Conservation (phyloP, 495 filamentous ascomycete species). For the Podospora conica region DNA sequence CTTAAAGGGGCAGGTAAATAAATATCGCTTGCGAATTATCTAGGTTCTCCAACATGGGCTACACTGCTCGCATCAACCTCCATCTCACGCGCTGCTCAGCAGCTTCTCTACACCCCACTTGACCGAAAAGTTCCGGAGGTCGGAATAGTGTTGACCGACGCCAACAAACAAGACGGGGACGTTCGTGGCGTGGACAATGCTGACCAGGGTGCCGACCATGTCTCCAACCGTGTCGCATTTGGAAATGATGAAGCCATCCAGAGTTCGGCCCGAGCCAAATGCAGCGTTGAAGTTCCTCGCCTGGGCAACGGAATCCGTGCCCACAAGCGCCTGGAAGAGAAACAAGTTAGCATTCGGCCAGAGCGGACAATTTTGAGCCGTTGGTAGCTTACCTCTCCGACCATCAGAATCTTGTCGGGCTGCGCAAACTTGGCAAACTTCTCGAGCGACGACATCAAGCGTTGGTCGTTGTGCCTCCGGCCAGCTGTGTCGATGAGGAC, state of each 20-base stretch:
- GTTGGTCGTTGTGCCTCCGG: slow-evolving; percentile 87
- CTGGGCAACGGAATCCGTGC: slow-evolving; percentile 89
- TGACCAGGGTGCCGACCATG: slow-evolving; percentile 95
- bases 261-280: slow-evolving; percentile 70
- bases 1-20: not conserved
- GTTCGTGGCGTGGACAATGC: slow-evolving; percentile 95
- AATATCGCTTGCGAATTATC: not conserved
- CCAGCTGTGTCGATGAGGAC: slow-evolving; percentile 96
- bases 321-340: slow-evolving; percentile 64
- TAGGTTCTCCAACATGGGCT: not conserved
- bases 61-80: not conserved
- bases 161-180: slow-evolving; percentile 92
- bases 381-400: slow-evolving; percentile 65
- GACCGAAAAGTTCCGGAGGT: slow-evolving; percentile 87
- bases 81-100: slow-evolving; percentile 39
- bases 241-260: slow-evolving; percentile 96
- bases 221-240: slow-evolving; percentile 99
- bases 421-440: slow-evolving; percentile 95
- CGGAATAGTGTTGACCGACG: slow-evolving; percentile 94
- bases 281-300: slow-evolving; percentile 91
- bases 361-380: not conserved
- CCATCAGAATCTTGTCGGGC: slow-evolving; percentile 98
- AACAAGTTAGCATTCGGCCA: slow-evolving; percentile 14
- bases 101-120: slow-evolving; percentile 78
- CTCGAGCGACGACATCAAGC: slow-evolving; percentile 89